Conservation (phyloP, 352 stramenopile species). For the Globisporangium carolinianum region DNA sequence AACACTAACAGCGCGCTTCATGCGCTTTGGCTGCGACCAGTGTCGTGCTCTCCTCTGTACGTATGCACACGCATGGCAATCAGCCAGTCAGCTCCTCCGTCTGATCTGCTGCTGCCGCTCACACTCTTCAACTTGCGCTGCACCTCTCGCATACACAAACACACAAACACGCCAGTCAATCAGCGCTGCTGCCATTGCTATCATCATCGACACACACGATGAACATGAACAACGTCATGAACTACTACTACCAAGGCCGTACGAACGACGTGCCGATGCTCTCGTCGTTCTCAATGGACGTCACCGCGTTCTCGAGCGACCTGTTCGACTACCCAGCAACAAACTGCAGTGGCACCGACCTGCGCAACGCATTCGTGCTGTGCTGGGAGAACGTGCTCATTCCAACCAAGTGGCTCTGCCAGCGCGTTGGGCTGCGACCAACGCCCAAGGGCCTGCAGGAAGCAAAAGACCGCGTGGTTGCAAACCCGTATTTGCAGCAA, state of each 20-base stretch:
- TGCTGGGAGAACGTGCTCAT: conserved; percentile 67
- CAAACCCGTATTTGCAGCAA: conserved; percentile 35
- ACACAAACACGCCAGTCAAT: not conserved
- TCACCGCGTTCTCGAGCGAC: conserved; percentile 45
- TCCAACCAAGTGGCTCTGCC: conserved; percentile 55
- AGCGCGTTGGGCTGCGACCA: conserved; percentile 38
- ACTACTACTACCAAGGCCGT: conserved; percentile 27
- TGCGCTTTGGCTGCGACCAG: not conserved
- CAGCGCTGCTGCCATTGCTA: not conserved
- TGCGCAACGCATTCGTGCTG: conserved; percentile 55
- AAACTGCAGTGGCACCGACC: conserved; percentile 7
- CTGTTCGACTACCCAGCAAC: conserved; percentile 43
- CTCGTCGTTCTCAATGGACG: conserved; percentile 59
- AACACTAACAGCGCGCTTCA: too few species aligned
- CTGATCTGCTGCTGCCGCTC: conserved; percentile 1
- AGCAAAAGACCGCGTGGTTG: conserved; percentile 40
- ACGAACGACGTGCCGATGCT: conserved; percentile 23
- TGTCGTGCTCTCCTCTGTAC: not conserved
- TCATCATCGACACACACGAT: not conserved
- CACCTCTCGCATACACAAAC: not conserved
- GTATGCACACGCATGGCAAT: not conserved
- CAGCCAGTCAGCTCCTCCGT: not conserved
- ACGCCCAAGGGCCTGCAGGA: conserved; percentile 29
- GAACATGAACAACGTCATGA: conserved; percentile 23
- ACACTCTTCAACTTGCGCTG: conserved; percentile 11